Evolutionary conservation across 1,284 basidiomycete species (phyloP).

Genomic region (Moesziomyces globuligerus): DNA sequence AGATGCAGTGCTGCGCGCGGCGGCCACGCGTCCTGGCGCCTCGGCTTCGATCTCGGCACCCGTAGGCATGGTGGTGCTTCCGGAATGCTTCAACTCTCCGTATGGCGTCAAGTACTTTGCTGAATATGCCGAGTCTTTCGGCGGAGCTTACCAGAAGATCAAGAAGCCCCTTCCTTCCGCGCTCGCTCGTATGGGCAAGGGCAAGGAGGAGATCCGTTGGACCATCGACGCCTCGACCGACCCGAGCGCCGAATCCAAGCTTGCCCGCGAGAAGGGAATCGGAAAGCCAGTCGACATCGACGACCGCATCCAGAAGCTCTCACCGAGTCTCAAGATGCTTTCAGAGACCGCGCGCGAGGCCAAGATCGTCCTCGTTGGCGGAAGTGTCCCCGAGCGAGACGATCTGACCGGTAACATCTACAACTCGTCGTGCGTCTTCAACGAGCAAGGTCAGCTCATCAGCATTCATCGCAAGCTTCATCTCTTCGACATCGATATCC

Average conservation of each 20-base stretch:
- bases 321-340: constrained; percentile 80
- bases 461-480: constrained; percentile 93
- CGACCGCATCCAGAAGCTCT: constrained; percentile 68
- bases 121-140: constrained; percentile 63
- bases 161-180: constrained; percentile 49
- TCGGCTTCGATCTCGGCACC: constrained; percentile 21
- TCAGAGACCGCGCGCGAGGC: constrained; percentile 82
- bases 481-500: constrained; percentile 97
- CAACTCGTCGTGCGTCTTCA: constrained; percentile 74
- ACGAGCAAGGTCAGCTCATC: constrained; percentile 84
- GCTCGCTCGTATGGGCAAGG: constrained; percentile 36
- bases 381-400: constrained; percentile 69
- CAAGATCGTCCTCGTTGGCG: constrained; percentile 90
- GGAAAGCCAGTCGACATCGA: constrained; percentile 71
- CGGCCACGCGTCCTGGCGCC: constrained; percentile 18
- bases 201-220: constrained; percentile 48
- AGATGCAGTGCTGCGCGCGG: constrained; percentile 43
- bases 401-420: constrained; percentile 57
- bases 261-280: constrained; percentile 41
- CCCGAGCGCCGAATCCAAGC: constrained; percentile 30
- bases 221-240: constrained; percentile 50
- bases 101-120: constrained; percentile 78
- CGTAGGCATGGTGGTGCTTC: constrained; percentile 57
- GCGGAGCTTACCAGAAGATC: constrained; percentile 60
- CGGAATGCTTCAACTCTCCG: constrained; percentile 98